Percentiles rank a stretch among this genome's conserved stretches.
Conservation (phyloP, 805 yeast species). For the Saccharomyces mikatae region DNA sequence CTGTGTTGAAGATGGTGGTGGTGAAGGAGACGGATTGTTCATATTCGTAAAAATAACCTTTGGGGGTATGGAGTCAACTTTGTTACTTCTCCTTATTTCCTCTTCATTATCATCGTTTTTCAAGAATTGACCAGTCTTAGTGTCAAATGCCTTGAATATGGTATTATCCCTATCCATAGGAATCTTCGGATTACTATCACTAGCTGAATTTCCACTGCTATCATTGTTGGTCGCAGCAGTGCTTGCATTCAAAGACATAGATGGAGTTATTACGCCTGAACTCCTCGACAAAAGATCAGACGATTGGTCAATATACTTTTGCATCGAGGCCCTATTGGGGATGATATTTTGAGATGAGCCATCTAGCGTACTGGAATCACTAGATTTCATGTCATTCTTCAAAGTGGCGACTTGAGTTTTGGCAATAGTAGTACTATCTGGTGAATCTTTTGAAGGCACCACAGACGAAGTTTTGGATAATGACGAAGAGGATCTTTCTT, state of each 20-base stretch:
- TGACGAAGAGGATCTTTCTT: background rate
- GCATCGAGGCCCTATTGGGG: background rate
- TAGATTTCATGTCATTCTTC: background rate
- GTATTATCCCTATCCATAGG: constrained; percentile 1
- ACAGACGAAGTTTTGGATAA: background rate
- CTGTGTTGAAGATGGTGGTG: background rate
- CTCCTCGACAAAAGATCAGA: constrained; percentile 1
- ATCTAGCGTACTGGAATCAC: background rate
- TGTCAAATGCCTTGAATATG: constrained; percentile 27
- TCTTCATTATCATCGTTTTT: background rate
- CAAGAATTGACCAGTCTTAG: constrained; percentile 27
- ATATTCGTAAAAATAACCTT: background rate
- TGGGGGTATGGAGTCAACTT: constrained; percentile 3
- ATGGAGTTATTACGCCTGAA: background rate
- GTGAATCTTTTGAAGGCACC: background rate
- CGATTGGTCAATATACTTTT: background rate
- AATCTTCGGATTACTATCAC: background rate
- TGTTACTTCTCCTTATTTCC: background rate
- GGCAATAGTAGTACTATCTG: background rate
- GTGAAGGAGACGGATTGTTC: background rate
- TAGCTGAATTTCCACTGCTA: background rate
- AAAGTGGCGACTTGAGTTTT: background rate
- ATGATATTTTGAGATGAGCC: background rate
- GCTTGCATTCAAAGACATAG: background rate
- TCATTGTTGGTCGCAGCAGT: background rate